phyloP scores from a whole-genome alignment of 2,329 filamentous ascomycete species.

The Pyrenochaeta sp. region DNA sequence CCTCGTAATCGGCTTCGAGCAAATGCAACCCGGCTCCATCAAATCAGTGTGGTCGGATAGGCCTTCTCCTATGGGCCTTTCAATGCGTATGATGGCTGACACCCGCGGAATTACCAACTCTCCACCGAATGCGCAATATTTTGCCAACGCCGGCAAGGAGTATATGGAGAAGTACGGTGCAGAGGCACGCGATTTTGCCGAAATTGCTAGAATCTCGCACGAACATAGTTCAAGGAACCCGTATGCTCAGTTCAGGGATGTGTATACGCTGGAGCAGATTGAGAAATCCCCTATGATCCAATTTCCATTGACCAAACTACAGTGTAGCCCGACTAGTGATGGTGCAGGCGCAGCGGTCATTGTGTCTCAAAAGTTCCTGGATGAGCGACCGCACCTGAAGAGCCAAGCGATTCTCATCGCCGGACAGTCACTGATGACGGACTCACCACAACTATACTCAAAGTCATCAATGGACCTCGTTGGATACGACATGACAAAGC shows the following conservation, averaged over 20 bases:
- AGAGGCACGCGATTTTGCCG: slow-evolving; percentile 83
- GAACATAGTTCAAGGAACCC: slow-evolving; percentile 88
- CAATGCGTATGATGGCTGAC: slow-evolving; percentile 79
- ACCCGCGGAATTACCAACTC: slow-evolving; percentile 81
- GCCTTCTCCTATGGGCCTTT: slow-evolving; percentile 77
- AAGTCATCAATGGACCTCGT: slow-evolving; percentile 84
- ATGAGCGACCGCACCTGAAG: slow-evolving; percentile 80
- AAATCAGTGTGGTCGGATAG: slow-evolving; percentile 84
- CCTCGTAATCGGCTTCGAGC: slow-evolving; percentile 93
- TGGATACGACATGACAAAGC: slow-evolving; percentile 84
- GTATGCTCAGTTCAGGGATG: slow-evolving; percentile 92
- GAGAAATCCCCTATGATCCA: slow-evolving; percentile 78
- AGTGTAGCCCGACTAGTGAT: slow-evolving; percentile 95
- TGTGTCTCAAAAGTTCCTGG: slow-evolving; percentile 87
- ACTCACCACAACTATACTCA: slow-evolving; percentile 80
- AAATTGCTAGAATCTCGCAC: slow-evolving; percentile 92
- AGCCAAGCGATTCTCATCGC: slow-evolving; percentile 84
- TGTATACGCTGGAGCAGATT: slow-evolving; percentile 86
- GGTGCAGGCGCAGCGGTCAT: slow-evolving; percentile 88
- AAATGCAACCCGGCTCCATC: slow-evolving; percentile 91
- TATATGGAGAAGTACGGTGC: slow-evolving; percentile 97
- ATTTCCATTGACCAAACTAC: slow-evolving; percentile 88
- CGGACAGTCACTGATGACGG: slow-evolving; percentile 84
- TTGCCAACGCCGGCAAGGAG: slow-evolving; percentile 90
- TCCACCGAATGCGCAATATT: slow-evolving; percentile 88